These are phyloP conservation scores for Exophiala aquamarina DNA, from an alignment of 2,329 filamentous ascomycete genomes.

Conservation along the genomic window DNA sequence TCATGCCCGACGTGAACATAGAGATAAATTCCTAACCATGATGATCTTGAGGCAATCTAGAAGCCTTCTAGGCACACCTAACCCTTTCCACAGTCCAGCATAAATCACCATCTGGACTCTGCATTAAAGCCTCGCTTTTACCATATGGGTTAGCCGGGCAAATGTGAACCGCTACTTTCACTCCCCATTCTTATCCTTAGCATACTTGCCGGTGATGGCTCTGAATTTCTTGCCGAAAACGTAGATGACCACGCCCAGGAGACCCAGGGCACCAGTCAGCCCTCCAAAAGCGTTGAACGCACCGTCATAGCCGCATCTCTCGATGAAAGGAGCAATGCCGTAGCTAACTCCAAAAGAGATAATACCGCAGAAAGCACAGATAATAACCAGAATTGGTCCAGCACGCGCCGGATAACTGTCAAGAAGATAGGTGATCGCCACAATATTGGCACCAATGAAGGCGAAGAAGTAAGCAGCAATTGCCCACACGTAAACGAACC, in stretches of 20 bases:
- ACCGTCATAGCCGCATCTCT: constrained; percentile 34
- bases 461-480: constrained; percentile 32
- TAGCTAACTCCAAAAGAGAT: constrained; percentile 47
- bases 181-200: constrained; percentile 14
- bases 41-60: no score
- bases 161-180: no score
- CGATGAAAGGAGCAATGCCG: constrained; percentile 34
- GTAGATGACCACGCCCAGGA: constrained; percentile 33
- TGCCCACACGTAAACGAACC: not conserved
- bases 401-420: constrained; percentile 46
- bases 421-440: constrained; percentile 45
- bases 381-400: constrained; percentile 45
- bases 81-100: no score
- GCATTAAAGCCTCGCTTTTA: no score
- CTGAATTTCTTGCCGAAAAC: constrained; percentile 36
- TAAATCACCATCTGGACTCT: no score
- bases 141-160: no score
- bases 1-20: no score
- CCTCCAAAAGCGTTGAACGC: constrained; percentile 35
- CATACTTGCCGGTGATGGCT: constrained; percentile 27
- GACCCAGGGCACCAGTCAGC: constrained; percentile 32
- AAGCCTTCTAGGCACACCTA: no score
- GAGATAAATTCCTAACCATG: no score
- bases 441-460: constrained; percentile 40
- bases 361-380: constrained; percentile 48